A percentile compares a stretch with the other conserved stretches of the same genome.
phyloP scores from a whole-genome alignment of 2,329 filamentous ascomycete species.

The Aspergillus fijiensis region DNA sequence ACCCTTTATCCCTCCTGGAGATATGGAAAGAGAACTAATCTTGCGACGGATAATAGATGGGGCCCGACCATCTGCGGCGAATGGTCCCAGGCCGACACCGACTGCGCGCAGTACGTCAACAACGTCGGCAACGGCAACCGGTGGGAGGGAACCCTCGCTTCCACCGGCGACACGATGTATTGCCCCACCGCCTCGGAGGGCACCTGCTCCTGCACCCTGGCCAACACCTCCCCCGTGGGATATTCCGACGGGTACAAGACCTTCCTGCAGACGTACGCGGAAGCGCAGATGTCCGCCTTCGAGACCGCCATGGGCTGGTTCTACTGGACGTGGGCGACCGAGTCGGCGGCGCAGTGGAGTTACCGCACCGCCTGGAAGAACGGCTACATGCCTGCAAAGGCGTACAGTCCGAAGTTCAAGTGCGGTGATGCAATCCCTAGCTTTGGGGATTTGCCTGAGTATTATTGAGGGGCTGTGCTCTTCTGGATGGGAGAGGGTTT shows the following conservation, averaged over 20 bases:
- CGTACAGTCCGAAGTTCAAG: constrained; percentile 68
- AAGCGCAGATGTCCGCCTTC: constrained; percentile 94
- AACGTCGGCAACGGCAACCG: constrained; percentile 85
- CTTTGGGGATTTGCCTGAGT: constrained; percentile 46
- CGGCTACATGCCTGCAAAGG: constrained; percentile 73
- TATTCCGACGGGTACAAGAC: constrained; percentile 77
- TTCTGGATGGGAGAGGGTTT: no score
- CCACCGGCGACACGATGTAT: constrained; percentile 67
- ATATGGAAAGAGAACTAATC: no score
- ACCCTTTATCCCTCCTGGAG: neutral
- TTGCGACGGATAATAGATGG: constrained; percentile 51
- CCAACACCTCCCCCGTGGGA: constrained; percentile 68
- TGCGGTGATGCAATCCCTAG: constrained; percentile 54
- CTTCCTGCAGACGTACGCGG: constrained; percentile 85
- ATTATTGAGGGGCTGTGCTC: constrained; percentile 34
- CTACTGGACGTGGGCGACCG: constrained; percentile 98
- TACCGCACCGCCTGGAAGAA: constrained; percentile 62
- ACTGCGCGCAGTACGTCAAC: constrained; percentile 84
- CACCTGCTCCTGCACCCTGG: constrained; percentile 69
- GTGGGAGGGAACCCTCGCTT: constrained; percentile 79
- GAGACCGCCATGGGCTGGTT: constrained; percentile 96
- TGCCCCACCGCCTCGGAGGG: constrained; percentile 66
- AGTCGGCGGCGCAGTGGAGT: constrained; percentile 84
- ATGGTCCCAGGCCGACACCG: constrained; percentile 96
- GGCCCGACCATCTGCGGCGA: constrained; percentile 93